Conservation (phyloP, 2,329 filamentous ascomycete genomes). For the Diaporthe caulivora region DNA sequence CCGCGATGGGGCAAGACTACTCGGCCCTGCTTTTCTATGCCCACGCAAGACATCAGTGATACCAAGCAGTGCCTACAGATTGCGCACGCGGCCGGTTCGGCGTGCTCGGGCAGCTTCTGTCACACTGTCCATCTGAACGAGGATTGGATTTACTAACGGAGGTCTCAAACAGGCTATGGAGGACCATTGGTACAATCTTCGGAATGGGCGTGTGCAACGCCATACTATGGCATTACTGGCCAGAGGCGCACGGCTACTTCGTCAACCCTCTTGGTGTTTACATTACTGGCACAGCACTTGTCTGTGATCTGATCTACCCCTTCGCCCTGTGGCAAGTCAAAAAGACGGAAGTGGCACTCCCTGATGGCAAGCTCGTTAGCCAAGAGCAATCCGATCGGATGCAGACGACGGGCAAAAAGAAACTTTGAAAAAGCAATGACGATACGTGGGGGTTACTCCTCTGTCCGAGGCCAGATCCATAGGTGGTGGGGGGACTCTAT, state of each 20-base stretch:
- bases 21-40: too few relatives aligned
- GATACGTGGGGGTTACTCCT: background rate
- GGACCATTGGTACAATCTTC: constrained; percentile 56
- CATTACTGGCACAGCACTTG: constrained; percentile 53
- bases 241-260: constrained; percentile 62
- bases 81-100: too few relatives aligned
- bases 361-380: constrained; percentile 52
- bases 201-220: constrained; percentile 55
- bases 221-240: constrained; percentile 64
- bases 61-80: background rate
- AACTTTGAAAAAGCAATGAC: background rate
- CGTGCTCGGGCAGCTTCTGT: background rate
- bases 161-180: constrained; percentile 53
- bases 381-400: background rate
- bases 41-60: background rate
- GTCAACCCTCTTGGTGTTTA: constrained; percentile 57
- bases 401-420: constrained; percentile 17
- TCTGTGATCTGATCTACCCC: constrained; percentile 60
- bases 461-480: background rate
- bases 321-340: constrained; percentile 56
- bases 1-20: background rate
- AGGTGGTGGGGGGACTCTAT: background rate
- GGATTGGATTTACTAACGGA: constrained; percentile 6
- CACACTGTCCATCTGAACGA: background rate
- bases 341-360: constrained; percentile 52